Percentiles rank a stretch among this genome's conserved stretches.
Conservation (phyloP, 225 moss, liverwort and hornwort species). For the Bryum argenteum region DNA sequence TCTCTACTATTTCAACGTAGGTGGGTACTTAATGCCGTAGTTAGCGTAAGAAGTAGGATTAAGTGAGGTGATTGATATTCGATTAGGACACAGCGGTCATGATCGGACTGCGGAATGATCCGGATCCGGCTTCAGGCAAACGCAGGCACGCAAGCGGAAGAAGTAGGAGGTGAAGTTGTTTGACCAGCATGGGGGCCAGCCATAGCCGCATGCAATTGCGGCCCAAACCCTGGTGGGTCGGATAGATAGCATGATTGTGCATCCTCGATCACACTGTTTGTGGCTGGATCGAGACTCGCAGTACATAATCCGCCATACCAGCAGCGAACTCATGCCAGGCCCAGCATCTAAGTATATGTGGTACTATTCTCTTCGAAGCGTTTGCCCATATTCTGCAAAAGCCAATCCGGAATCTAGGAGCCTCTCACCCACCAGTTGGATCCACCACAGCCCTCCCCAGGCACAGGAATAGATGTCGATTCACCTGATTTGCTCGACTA, state of each 20-base stretch:
- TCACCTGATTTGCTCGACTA: conserved; percentile 10
- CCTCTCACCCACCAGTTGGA: conserved; percentile 7
- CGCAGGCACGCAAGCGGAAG: conserved; percentile 16
- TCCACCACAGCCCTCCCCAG: not conserved
- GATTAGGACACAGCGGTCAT: conserved; percentile 26
- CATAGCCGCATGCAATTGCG: not conserved
- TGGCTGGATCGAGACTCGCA: not conserved
- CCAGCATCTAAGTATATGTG: conserved; percentile 25
- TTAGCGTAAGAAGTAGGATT: too few species aligned
- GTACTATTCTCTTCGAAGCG: conserved; percentile 21
- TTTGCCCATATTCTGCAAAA: conserved; percentile 15
- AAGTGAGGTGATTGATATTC: not conserved
- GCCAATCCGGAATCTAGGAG: conserved; percentile 18
- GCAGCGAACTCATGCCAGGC: too few species aligned
- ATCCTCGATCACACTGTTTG: not conserved
- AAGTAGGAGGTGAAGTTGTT: not conserved
- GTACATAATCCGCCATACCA: too few species aligned
- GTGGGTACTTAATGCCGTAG: too few species aligned
- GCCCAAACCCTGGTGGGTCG: not conserved
- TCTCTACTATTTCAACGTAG: too few species aligned
- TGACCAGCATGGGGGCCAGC: conserved; percentile 16
- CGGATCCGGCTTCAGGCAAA: conserved; percentile 21
- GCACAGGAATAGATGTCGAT: conserved; percentile 8
- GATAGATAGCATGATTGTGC: not conserved
- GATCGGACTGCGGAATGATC: conserved; percentile 24